Evolutionary conservation across 2,329 filamentous ascomycete species (phyloP), one percentile per base, ranked within the genome.

Genomic region (Exserohilum turcica): DNA sequence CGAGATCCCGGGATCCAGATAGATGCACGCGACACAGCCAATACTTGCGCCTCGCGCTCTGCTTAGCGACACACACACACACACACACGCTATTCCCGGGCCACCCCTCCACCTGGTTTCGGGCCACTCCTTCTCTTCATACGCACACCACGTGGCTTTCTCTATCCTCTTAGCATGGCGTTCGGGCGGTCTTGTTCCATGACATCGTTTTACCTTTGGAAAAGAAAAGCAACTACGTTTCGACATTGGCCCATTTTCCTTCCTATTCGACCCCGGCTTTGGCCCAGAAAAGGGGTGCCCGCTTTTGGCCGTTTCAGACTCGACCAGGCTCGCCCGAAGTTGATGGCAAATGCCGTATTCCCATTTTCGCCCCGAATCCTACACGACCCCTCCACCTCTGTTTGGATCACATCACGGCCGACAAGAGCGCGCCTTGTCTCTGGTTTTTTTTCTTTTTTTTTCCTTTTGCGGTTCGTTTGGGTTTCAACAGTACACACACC

Each of bases 121-220:
- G 4, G 4, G 7, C 21, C 21, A 24, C 21, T 4, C 21, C 21
- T 7, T 24, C 21, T 24, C 4, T 7, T 24, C 21, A 24, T 46
- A 46, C 47, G 54, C 48, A 46, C 47, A 56, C 51, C 45, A 56
- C 54, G 52, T 39, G 40, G 51, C 28, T 45, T 43, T 40, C 48
- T 51, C 24, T 55, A 36, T 52, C 52, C 57, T 59, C 66, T 71
- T 72, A 74, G 70, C 70, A 72, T 57, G 71, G 71, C 71, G 71
- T 73, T 71, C 58, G 52, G 68, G 66, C 56, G 58, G 56, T 52
- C 62, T 53, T 32, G 29, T 24, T 44, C 52, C 62, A 52, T 59
- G 40, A 52, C 60, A 54, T 64, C 55, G 57, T 59, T 58, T 31
- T 54, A 56, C 53, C 54, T 54, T 59, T 28, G 18, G 39, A 54